Evolutionary conservation across 441 rosid species (phyloP).

Genomic region (Eutrema salsugineum): DNA sequence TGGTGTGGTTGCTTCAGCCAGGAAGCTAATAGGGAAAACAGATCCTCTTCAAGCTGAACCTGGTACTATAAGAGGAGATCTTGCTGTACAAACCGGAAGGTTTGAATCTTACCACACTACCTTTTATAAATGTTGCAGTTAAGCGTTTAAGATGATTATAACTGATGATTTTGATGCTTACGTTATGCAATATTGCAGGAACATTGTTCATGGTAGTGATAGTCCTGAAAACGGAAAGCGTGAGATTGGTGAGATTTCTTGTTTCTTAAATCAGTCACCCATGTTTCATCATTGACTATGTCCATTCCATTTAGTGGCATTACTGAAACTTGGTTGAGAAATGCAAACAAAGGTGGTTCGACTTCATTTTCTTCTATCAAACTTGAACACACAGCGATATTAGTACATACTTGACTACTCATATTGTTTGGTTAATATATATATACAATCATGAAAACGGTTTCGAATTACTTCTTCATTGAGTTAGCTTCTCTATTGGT

Average conservation of each 20-base stretch:
- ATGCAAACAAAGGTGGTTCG: background rate
- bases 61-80: constrained; percentile 96
- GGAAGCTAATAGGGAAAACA: constrained; percentile 86
- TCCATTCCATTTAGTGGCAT: background rate
- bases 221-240: constrained; percentile 95
- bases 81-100: constrained; percentile 99
- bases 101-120: constrained; percentile 23
- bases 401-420: background rate
- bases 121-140: background rate
- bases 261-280: background rate
- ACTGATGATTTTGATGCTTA: background rate
- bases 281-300: background rate
- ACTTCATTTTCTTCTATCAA: background rate
- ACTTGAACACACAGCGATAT: background rate
- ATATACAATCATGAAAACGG: background rate
- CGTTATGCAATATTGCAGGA: constrained; percentile 45
- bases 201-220: constrained; percentile 92
- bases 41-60: constrained; percentile 98
- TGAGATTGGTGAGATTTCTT: constrained; percentile 59
- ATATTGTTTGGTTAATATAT: background rate
- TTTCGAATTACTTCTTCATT: background rate
- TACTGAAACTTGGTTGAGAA: background rate
- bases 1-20: constrained; percentile 91
- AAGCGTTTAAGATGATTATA: background rate
- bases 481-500: background rate